Percentiles rank a stretch among this genome's conserved stretches.
Evolutionary conservation across 2,329 filamentous ascomycete genomes (phyloP).

Genomic region (Aureobasidium sp.): DNA sequence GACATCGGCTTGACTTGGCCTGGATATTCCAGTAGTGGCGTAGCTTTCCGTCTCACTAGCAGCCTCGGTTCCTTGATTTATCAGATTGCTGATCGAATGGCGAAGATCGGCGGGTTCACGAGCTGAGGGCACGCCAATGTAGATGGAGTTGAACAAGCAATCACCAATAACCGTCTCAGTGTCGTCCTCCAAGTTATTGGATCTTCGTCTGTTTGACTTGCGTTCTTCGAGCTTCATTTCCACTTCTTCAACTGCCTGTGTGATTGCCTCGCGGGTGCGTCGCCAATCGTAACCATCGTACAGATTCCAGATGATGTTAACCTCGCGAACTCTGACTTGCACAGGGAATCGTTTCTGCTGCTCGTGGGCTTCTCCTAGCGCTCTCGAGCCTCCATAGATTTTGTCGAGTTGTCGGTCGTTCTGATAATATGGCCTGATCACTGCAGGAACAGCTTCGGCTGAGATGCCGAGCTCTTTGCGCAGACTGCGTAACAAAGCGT

Average conservation of each 20-base stretch:
- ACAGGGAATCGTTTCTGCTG: slow-evolving; percentile 40
- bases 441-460: slow-evolving; percentile 16
- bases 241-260: slow-evolving; percentile 79
- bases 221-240: slow-evolving; percentile 74
- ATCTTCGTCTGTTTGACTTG: slow-evolving; percentile 47
- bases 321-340: slow-evolving; percentile 68
- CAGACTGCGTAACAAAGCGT: slow-evolving; percentile 24
- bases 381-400: slow-evolving; percentile 15
- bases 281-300: slow-evolving; percentile 98
- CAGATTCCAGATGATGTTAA: slow-evolving; percentile 94
- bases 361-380: background rate
- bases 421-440: slow-evolving; percentile 24
- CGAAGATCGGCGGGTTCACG: slow-evolving; percentile 70
- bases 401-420: slow-evolving; percentile 28
- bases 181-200: slow-evolving; percentile 55
- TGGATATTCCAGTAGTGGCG: slow-evolving; percentile 56
- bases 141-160: slow-evolving; percentile 97
- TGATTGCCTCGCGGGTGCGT: slow-evolving; percentile 74
- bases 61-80: slow-evolving; percentile 65
- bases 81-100: slow-evolving; percentile 74
- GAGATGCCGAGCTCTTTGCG: slow-evolving; percentile 21
- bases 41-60: slow-evolving; percentile 84
- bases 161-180: slow-evolving; percentile 85
- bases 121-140: slow-evolving; percentile 84
- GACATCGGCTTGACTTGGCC: slow-evolving; percentile 43